Evolutionary conservation across 2,329 filamentous ascomycete species (phyloP), one percentile per base, ranked within the genome.

Genomic region (Verticillium tricorpus): DNA sequence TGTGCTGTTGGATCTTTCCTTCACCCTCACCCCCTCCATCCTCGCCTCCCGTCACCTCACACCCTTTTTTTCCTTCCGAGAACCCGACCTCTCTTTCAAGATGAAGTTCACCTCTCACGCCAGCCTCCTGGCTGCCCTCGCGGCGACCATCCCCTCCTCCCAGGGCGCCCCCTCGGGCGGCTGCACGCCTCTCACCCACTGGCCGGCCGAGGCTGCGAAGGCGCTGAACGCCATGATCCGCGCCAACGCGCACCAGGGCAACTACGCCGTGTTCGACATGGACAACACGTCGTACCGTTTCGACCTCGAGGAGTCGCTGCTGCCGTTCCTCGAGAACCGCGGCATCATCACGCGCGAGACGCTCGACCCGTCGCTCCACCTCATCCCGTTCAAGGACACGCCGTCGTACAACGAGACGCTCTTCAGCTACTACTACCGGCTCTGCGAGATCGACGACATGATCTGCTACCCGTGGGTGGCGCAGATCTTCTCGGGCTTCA

Each of bases 391-490:
- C 72, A 72, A 73, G 61, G 78, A 80, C 66, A 73, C 70, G 5
- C 65, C 70, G 39, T 68, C 68, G 60, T 68, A 75, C 65, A 75
- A 70, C 15, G 78, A 80, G 69, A 72, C 74, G 8, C 68, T 80
- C 7, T 80, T 76, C 72, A 78, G 77, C 71, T 80, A 80, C 70
- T 80, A 80, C 69, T 64, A 69, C 58, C 77, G 78, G 19, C 69
- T 80, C 11, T 80, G 77, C 66, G 76, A 76, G 2, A 64, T 80
- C 34, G 76, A 78, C 58, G 73, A 76, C 25, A 67, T 71, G 12
- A 55, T 80, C 19, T 80, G 78, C 69, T 80, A 80, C 63, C 77
- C 77, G 0, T 80, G 76, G 69, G 73, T 71, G 11, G 76, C 76
- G 1, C 75, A 80, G 62, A 70, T 78, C 61, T 80, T 76, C 58